These are phyloP conservation scores for Penicillium ochrochloron DNA, from an alignment of 495 filamentous ascomycete genomes.

Conservation along the genomic window DNA sequence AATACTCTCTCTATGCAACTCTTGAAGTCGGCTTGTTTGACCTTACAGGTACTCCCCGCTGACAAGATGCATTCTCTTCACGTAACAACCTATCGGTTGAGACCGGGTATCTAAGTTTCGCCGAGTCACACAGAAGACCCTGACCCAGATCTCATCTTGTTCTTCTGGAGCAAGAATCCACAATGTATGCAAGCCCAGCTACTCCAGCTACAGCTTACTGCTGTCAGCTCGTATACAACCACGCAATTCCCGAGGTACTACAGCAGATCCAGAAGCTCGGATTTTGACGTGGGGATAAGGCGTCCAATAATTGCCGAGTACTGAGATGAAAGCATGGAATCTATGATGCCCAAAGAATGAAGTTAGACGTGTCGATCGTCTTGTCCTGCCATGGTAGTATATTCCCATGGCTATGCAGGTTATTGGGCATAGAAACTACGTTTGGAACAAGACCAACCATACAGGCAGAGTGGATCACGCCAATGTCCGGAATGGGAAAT, in stretches of 20 bases:
- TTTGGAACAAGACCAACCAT: slow-evolving; percentile 20
- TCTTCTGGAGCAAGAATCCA: neutral
- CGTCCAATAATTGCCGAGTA: slow-evolving; percentile 7
- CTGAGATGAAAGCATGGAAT: slow-evolving; percentile 9
- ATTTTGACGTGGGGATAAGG: neutral
- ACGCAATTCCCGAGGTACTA: neutral
- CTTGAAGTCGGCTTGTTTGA: neutral
- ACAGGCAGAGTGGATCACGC: neutral
- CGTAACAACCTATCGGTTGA: neutral
- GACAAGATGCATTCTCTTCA: neutral
- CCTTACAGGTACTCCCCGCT: neutral
- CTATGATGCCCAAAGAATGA: neutral
- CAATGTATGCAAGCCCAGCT: neutral
- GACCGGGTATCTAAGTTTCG: neutral
- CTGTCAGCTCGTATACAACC: neutral
- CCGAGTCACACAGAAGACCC: slow-evolving; percentile 1
- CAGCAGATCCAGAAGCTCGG: neutral
- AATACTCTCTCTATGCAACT: neutral
- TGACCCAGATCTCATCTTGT: slow-evolving; percentile 8
- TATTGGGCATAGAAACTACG: neutral
- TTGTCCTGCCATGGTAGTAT: slow-evolving; percentile 2
- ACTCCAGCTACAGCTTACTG: neutral
- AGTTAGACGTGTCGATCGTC: slow-evolving; percentile 7
- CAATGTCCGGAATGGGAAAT: slow-evolving; percentile 1
- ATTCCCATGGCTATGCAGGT: neutral